Percentiles rank a stretch among this genome's conserved stretches.
Conservation (phyloP, 768 basidiomycete species). For the Lentinus brumalis region DNA sequence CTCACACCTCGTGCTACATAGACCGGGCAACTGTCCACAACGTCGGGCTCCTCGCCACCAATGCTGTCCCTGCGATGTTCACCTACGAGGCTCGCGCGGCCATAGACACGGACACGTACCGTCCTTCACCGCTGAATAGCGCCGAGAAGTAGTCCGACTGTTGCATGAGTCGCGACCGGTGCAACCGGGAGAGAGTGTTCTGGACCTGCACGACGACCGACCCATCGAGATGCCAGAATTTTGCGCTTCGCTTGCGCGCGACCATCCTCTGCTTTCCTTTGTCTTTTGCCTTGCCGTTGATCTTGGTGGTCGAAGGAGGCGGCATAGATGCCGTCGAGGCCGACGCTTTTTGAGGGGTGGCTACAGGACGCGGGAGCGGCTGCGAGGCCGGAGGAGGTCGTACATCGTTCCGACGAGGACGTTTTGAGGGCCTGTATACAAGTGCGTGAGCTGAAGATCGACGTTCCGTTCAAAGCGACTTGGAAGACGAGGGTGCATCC, state of each 20-base stretch:
- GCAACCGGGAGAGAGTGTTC: constrained; percentile 37
- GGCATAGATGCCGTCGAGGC: neutral
- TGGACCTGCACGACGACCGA: constrained; percentile 37
- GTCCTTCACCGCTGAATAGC: constrained; percentile 17
- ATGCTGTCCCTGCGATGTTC: neutral
- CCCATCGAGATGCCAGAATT: constrained; percentile 40
- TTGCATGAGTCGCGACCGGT: constrained; percentile 35
- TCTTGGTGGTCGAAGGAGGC: neutral
- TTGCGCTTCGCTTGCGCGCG: constrained; percentile 1
- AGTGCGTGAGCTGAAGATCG: too few species aligned
- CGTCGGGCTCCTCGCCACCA: constrained; percentile 1
- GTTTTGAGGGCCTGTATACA: neutral
- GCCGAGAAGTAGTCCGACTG: constrained; percentile 38
- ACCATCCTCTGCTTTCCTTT: neutral
- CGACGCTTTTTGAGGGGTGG: neutral
- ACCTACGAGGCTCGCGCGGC: too few species aligned
- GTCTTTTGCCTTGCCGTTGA: neutral
- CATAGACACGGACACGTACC: neutral
- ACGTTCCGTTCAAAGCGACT: too few species aligned
- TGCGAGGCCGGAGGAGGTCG: neutral
- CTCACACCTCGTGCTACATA: constrained; percentile 28
- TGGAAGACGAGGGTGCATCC: too few species aligned
- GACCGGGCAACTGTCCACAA: constrained; percentile 22
- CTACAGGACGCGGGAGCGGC: neutral
- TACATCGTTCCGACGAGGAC: neutral